phyloP scores from a whole-genome alignment of 345 rosid species.

The Brassica rapa region DNA sequence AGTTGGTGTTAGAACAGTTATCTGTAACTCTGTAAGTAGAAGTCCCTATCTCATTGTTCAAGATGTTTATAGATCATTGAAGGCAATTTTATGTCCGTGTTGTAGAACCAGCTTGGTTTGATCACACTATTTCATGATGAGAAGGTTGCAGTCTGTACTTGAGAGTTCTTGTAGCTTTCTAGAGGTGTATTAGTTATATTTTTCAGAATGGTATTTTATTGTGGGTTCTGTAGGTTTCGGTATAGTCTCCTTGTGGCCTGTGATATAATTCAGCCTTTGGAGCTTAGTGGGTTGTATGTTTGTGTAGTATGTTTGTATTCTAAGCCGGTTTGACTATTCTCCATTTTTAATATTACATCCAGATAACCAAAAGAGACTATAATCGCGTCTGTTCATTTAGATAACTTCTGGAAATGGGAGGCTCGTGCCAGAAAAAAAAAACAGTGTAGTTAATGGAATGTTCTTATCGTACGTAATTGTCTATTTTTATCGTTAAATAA shows the following conservation, averaged over 20 bases:
- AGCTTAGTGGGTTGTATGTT: not conserved
- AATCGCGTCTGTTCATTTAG: not conserved
- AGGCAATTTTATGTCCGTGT: not conserved
- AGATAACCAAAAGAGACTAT: not conserved
- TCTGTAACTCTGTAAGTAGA: not conserved
- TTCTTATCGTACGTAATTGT: not conserved
- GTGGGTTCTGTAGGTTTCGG: not conserved
- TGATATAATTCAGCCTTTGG: not conserved
- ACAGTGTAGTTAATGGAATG: constrained; percentile 1
- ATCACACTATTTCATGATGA: not conserved
- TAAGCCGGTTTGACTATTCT: not conserved
- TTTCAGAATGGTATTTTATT: not conserved
- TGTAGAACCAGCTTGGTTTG: no score
- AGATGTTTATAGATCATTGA: not conserved
- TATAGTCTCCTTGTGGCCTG: not conserved
- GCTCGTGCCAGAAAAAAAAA: not conserved
- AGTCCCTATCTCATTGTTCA: not conserved
- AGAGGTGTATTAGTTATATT: not conserved
- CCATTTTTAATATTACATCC: not conserved
- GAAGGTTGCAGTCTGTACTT: not conserved
- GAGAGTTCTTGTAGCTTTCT: not conserved
- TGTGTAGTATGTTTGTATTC: not conserved
- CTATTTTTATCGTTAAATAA: not conserved
- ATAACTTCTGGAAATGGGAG: not conserved
- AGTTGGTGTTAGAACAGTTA: not conserved